A percentile compares a stretch with the other conserved stretches of the same genome.
Conservation (phyloP, 768 basidiomycete genomes). For the Termitomyces sp. region DNA sequence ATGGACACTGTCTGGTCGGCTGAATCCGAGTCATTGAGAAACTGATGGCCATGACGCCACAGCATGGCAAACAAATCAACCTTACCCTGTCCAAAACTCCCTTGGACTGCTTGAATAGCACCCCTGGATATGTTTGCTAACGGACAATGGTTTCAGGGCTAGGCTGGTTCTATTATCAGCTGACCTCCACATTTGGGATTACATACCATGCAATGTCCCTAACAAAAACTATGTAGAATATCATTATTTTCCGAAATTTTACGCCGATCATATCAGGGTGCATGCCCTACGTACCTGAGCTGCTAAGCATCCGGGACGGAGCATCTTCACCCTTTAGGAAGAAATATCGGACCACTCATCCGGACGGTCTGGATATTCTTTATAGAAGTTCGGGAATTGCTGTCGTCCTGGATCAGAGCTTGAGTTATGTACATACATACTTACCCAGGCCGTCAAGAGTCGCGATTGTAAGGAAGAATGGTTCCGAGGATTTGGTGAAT, state of each 20-base stretch:
- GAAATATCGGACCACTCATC: constrained; percentile 1
- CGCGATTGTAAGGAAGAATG: not conserved
- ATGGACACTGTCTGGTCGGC: not conserved
- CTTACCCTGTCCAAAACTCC: not conserved
- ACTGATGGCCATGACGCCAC: constrained; percentile 1
- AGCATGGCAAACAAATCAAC: not conserved
- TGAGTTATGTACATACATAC: not conserved
- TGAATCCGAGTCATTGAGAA: not conserved
- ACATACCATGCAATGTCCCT: not conserved
- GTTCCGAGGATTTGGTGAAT: not conserved
- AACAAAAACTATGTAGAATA: not conserved
- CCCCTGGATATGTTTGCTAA: not conserved
- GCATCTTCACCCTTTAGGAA: not conserved
- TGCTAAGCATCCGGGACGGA: not conserved
- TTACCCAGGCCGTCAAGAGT: not conserved
- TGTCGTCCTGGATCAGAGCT: not conserved
- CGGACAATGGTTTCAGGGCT: not conserved
- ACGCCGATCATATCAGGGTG: not conserved
- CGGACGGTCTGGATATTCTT: not conserved
- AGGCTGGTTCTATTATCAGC: not conserved
- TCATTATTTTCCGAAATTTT: not conserved
- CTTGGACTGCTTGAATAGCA: not conserved
- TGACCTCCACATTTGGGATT: not conserved
- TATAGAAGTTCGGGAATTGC: not conserved
- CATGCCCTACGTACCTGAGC: not conserved